Percentiles rank a stretch among this genome's conserved stretches.
Conservation (phyloP, 2,329 filamentous ascomycete species). For the Fusarium secorum region DNA sequence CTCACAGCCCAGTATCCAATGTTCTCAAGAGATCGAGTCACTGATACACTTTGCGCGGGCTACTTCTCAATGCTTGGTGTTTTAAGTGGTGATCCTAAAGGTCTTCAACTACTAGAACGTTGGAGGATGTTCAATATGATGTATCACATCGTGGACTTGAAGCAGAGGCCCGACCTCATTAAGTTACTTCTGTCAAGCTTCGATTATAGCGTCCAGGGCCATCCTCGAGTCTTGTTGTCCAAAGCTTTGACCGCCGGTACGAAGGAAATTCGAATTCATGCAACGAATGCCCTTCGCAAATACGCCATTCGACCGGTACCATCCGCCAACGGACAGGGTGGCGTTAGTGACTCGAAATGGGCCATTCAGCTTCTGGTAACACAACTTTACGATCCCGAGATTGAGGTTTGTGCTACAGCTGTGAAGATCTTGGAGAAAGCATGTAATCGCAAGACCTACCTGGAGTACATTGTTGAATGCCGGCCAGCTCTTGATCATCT, state of each 20-base stretch:
- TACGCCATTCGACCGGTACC: conserved; percentile 70
- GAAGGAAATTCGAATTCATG: conserved; percentile 89
- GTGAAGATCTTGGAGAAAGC: conserved; percentile 98
- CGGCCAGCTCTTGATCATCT: conserved; percentile 93
- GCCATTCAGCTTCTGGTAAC: conserved; percentile 97
- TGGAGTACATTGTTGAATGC: conserved; percentile 97
- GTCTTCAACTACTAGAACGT: conserved; percentile 87
- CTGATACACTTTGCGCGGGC: conserved; percentile 86
- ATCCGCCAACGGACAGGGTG: conserved; percentile 50
- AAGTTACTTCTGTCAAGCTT: conserved; percentile 88
- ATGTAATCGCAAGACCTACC: conserved; percentile 87
- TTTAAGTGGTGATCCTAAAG: conserved; percentile 81
- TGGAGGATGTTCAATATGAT: conserved; percentile 99
- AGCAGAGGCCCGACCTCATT: conserved; percentile 89
- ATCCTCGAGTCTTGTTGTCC: conserved; percentile 89
- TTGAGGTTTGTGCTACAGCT: conserved; percentile 94
- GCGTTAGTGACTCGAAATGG: conserved; percentile 82
- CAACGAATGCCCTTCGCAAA: conserved; percentile 85
- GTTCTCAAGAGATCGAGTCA: conserved; percentile 85
- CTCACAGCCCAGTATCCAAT: conserved; percentile 84
- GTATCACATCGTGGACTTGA: conserved; percentile 95
- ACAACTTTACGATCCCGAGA: conserved; percentile 95
- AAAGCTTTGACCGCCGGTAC: conserved; percentile 92
- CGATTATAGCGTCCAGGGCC: conserved; percentile 88
- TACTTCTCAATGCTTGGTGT: conserved; percentile 94